These are phyloP conservation scores for Pisolithus albus DNA, from an alignment of 768 basidiomycete genomes.

Conservation along the genomic window DNA sequence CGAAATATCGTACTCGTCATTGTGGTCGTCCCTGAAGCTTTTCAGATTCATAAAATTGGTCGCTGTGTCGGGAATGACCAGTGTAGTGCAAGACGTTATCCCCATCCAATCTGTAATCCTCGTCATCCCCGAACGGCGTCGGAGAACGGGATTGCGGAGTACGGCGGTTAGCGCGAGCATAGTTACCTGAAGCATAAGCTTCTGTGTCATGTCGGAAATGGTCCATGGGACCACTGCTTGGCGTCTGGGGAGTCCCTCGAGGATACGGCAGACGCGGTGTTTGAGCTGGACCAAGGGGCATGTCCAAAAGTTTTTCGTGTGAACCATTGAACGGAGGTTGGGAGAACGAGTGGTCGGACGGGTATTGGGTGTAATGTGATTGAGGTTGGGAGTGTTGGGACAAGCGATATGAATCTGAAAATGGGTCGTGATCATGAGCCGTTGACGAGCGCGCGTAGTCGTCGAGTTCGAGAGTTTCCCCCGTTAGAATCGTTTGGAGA, in stretches of 20 bases:
- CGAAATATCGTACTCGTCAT: slow-evolving; percentile 26
- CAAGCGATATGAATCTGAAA: slow-evolving; percentile 10
- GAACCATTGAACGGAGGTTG: slow-evolving; percentile 33
- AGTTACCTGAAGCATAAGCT: slow-evolving; percentile 60
- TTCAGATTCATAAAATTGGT: slow-evolving; percentile 16
- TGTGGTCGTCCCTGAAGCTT: slow-evolving; percentile 11
- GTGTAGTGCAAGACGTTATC: slow-evolving; percentile 53
- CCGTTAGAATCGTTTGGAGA: slow-evolving; percentile 56
- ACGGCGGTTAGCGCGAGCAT: slow-evolving; percentile 40
- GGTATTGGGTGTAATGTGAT: slow-evolving; percentile 21
- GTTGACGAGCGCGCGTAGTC: slow-evolving; percentile 20
- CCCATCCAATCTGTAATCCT: slow-evolving; percentile 57
- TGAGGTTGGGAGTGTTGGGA: slow-evolving; percentile 20
- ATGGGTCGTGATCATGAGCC: slow-evolving; percentile 27
- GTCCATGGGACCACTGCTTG: slow-evolving; percentile 34
- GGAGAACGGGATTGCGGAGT: slow-evolving; percentile 68
- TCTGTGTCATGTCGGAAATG: slow-evolving; percentile 62
- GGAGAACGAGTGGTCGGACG: slow-evolving; percentile 21
- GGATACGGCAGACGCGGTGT: slow-evolving; percentile 6
- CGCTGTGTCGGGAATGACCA: slow-evolving; percentile 27
- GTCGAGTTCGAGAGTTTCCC: slow-evolving; percentile 54
- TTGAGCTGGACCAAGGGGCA: slow-evolving; percentile 17
- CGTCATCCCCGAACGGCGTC: slow-evolving; percentile 67
- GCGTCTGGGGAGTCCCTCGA: slow-evolving; percentile 26
- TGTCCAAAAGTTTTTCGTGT: slow-evolving; percentile 18